These are phyloP conservation scores for Aspergillus candidus DNA, from an alignment of 2,329 filamentous ascomycete species.

Conservation along the genomic window DNA sequence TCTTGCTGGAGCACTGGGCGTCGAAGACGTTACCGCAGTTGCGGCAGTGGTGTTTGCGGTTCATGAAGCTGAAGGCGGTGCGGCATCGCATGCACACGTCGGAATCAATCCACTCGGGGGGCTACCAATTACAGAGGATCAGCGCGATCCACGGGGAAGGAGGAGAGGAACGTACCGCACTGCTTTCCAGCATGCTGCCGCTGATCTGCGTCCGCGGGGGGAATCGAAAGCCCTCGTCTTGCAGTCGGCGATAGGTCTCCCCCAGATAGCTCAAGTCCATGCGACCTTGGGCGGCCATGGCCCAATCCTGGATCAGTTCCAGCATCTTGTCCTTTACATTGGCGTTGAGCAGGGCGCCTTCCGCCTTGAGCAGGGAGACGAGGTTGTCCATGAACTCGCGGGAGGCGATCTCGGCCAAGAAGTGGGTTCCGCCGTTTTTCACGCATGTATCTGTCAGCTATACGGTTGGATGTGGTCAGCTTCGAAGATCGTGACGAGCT, in stretches of 20 bases:
- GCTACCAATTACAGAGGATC: slow-evolving; percentile 45
- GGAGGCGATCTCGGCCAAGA: slow-evolving; percentile 89
- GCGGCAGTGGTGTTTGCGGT: slow-evolving; percentile 95
- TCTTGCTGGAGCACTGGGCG: slow-evolving; percentile 87
- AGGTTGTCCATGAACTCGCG: slow-evolving; percentile 98
- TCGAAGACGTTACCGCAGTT: slow-evolving; percentile 99
- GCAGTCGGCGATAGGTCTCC: slow-evolving; percentile 76
- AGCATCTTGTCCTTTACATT: slow-evolving; percentile 87
- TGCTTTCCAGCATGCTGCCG: slow-evolving; percentile 98
- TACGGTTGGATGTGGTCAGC: no score
- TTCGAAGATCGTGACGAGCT: no score
- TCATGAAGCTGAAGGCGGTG: slow-evolving; percentile 93
- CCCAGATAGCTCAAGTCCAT: slow-evolving; percentile 78
- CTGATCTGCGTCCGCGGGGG: slow-evolving; percentile 79
- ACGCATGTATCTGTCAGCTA: slow-evolving; percentile 95
- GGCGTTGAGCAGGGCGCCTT: slow-evolving; percentile 68
- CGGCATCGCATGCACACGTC: slow-evolving; percentile 98
- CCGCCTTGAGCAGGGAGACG: slow-evolving; percentile 78
- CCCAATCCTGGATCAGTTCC: slow-evolving; percentile 90
- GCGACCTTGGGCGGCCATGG: slow-evolving; percentile 77
- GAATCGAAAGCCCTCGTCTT: slow-evolving; percentile 81
- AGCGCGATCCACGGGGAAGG: slow-evolving; percentile 4
- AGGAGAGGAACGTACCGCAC: slow-evolving; percentile 59
- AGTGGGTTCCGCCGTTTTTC: slow-evolving; percentile 95
- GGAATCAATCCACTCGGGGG: slow-evolving; percentile 94